phyloP scores from a whole-genome alignment of 805 yeast genomes.

The Clavispora asparagi region DNA sequence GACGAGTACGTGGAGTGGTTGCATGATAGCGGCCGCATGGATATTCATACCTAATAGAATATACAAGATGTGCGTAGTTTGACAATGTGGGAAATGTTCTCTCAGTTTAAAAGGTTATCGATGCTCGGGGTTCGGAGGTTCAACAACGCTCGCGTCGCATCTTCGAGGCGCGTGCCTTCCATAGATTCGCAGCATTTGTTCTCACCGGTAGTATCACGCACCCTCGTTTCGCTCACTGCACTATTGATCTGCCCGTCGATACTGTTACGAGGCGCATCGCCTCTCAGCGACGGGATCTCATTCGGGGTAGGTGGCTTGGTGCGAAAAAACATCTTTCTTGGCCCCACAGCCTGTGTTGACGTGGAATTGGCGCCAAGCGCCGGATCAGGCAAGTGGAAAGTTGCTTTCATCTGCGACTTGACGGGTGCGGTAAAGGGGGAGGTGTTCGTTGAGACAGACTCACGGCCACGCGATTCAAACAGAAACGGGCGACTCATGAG shows the following conservation, averaged over 20 bases:
- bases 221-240: slow-evolving; percentile 1
- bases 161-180: slow-evolving; percentile 19
- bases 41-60: neutral
- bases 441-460: slow-evolving; percentile 19
- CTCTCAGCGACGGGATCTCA: slow-evolving; percentile 10
- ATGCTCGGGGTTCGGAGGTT: slow-evolving; percentile 38
- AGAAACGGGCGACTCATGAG: slow-evolving; percentile 3
- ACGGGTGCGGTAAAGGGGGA: slow-evolving; percentile 26
- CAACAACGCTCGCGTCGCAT: slow-evolving; percentile 35
- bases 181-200: no score
- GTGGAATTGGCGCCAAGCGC: slow-evolving; percentile 15
- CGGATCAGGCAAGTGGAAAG: slow-evolving; percentile 37
- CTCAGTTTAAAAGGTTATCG: slow-evolving; percentile 34
- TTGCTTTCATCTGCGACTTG: slow-evolving; percentile 15
- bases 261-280: neutral
- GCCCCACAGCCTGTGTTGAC: slow-evolving; percentile 11
- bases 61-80: neutral
- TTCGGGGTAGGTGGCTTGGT: slow-evolving; percentile 23
- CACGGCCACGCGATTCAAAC: slow-evolving; percentile 6
- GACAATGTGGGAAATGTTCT: neutral
- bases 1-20: slow-evolving; percentile 75
- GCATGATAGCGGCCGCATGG: slow-evolving; percentile 19
- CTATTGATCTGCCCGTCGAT: neutral
- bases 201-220: no score
- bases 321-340: slow-evolving; percentile 28